Evolutionary conservation across 768 basidiomycete genomes (phyloP).

Genomic region (Amanita pallidorosea): DNA sequence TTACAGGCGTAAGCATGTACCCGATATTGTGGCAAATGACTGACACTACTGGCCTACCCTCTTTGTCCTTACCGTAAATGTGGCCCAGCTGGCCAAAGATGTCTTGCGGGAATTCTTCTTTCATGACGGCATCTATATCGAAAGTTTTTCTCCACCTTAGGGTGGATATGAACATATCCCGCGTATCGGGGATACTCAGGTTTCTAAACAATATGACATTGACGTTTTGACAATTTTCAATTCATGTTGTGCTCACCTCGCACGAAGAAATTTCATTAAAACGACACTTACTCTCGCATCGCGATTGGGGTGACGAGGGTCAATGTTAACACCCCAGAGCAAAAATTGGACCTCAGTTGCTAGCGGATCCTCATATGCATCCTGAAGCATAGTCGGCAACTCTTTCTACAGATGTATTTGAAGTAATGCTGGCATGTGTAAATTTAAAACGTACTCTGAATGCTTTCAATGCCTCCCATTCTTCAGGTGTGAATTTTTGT

Average conservation of each 20-base stretch:
- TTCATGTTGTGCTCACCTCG: constrained; percentile 39
- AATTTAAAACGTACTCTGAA: constrained; percentile 61
- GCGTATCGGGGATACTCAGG: constrained; percentile 40
- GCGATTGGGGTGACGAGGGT: constrained; percentile 38
- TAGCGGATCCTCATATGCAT: constrained; percentile 49
- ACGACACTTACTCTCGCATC: constrained; percentile 66
- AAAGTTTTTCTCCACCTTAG: constrained; percentile 65
- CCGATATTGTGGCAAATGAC: constrained; percentile 13
- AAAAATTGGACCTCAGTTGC: constrained; percentile 39
- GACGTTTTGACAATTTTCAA: background rate
- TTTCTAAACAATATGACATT: constrained; percentile 24
- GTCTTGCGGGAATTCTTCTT: constrained; percentile 52
- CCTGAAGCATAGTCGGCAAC: constrained; percentile 43
- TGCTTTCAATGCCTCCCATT: constrained; percentile 60
- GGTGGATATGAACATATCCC: constrained; percentile 57
- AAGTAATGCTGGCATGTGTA: too few relatives aligned
- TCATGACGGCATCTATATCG: constrained; percentile 44
- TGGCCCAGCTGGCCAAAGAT: constrained; percentile 56
- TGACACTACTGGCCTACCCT: constrained; percentile 58
- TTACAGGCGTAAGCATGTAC: background rate
- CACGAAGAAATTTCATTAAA: constrained; percentile 74
- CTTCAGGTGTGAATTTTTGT: constrained; percentile 54
- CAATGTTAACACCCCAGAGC: constrained; percentile 65
- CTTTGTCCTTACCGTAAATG: constrained; percentile 62
- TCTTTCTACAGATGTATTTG: constrained; percentile 15